Evolutionary conservation across 192 early-diverging fungal genomes (phyloP), one percentile per base, ranked within the genome.

Genomic region (Gamsiella multidivaricata): DNA sequence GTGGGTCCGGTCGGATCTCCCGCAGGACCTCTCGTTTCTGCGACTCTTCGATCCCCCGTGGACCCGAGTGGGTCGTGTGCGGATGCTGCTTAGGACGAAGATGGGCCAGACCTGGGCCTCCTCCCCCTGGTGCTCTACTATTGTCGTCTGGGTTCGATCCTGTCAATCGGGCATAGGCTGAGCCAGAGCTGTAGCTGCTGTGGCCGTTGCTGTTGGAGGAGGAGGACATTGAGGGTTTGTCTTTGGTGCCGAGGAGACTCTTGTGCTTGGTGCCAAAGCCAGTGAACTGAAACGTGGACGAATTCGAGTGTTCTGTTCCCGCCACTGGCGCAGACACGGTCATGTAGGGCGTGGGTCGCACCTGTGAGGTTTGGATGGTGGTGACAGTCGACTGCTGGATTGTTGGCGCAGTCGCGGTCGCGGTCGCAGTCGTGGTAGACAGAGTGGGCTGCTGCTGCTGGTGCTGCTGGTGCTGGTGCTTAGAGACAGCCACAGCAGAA

Each of bases 1-100:
- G 58, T 11, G 54, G 65, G 45, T 78, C 74, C 6, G 74, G 74
- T 18, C 74, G 65, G 36, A 78, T 78, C 53, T 68, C 74, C 39
- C 52, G 28, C 61, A 78, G 28, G 12, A 78, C 61, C 10, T 52
- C 45, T 43, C 39, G 74, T 31, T 63, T 63, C 41, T 78, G 65
- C 0, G 65, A 54, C 63, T 43, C 57, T 69, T 56, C 51, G 32
- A 78, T 78, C 49, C 49, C 74, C 37, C 74, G 31, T 6, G 74
- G 74, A 0, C 74, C 74, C 2, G 60, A 62, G 15, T 51, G 22
- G 2, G 74, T 78, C 0, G 61, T 78, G n/a, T 78, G 47, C 10
- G 65, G 65, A 31, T 51, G 59, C 20, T 67, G 73, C 36, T 68
- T 78, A 9, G 65, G 74, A 18, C 66, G 74, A 39, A 78, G 47